Percentiles rank a stretch among this genome's conserved stretches.
Evolutionary conservation across 495 filamentous ascomycete species (phyloP).

Genomic region (Aspergillus affinis): DNA sequence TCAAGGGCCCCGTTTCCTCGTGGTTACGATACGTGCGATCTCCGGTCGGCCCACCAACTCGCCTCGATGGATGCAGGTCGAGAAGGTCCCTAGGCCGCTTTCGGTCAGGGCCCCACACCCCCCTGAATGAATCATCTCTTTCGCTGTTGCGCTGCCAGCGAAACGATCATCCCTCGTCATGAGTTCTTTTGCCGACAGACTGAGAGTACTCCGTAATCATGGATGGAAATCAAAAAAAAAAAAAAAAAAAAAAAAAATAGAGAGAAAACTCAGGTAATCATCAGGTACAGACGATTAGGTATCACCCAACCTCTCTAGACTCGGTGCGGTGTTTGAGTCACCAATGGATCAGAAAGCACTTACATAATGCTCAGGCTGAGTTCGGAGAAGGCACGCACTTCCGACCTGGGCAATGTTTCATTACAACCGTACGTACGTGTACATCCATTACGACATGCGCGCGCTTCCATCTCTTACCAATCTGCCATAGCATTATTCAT

Average conservation of each 20-base stretch:
- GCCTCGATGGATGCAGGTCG: constrained; percentile 17
- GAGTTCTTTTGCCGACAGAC: background rate
- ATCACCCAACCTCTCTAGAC: too few relatives aligned
- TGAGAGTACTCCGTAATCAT: too few relatives aligned
- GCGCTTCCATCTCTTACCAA: background rate
- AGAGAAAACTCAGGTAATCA: background rate
- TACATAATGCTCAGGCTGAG: background rate
- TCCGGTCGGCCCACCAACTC: constrained; percentile 13
- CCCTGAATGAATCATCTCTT: constrained; percentile 21
- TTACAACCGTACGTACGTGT: too few relatives aligned
- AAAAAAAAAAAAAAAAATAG: too few relatives aligned
- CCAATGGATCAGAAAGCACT: background rate
- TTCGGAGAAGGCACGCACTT: background rate
- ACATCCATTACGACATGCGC: background rate
- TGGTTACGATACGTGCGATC: constrained; percentile 26
- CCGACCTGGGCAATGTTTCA: too few relatives aligned
- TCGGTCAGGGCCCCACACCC: constrained; percentile 22
- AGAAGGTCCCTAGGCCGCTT: constrained; percentile 18
- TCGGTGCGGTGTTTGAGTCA: too few relatives aligned
- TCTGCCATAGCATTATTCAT: too few relatives aligned
- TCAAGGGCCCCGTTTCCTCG: constrained; percentile 17
- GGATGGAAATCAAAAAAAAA: too few relatives aligned
- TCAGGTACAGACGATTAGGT: background rate
- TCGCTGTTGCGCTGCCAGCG: background rate
- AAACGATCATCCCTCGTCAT: background rate